A percentile compares a stretch with the other conserved stretches of the same genome.
phyloP scores from a whole-genome alignment of 2,329 filamentous ascomycete species.

The Sordariomycetes sp. region DNA sequence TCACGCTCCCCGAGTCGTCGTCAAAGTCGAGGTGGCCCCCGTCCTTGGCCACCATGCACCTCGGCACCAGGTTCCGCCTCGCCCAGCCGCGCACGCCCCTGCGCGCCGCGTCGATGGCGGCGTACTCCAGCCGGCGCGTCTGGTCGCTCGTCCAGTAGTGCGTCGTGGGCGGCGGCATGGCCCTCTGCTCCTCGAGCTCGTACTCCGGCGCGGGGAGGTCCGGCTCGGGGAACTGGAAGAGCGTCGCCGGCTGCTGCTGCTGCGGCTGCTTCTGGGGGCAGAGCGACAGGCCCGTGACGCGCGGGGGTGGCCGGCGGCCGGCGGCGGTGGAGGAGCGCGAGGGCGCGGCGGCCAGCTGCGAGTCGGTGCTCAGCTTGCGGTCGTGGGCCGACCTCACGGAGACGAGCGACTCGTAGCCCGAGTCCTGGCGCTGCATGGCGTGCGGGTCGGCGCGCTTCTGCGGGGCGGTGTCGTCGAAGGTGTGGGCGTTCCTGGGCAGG shows the following conservation, averaged over 20 bases:
- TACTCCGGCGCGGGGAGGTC: slow-evolving; percentile 18
- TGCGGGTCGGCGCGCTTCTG: not conserved
- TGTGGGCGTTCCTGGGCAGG: slow-evolving; percentile 2
- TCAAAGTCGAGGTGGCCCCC: slow-evolving; percentile 44
- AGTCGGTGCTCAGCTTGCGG: slow-evolving; percentile 14
- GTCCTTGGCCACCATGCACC: slow-evolving; percentile 45
- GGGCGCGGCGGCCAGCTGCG: slow-evolving; percentile 16
- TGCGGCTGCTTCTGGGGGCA: slow-evolving; percentile 17
- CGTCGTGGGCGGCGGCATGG: slow-evolving; percentile 44
- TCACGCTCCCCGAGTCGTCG: slow-evolving; percentile 52
- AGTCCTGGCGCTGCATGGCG: slow-evolving; percentile 45
- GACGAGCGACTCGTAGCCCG: slow-evolving; percentile 44
- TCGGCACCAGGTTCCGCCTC: slow-evolving; percentile 44
- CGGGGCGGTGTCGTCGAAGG: slow-evolving; percentile 4
- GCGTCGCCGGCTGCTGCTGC: slow-evolving; percentile 18
- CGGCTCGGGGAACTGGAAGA: slow-evolving; percentile 38
- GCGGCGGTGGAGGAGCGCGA: slow-evolving; percentile 6
- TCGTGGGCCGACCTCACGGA: slow-evolving; percentile 23
- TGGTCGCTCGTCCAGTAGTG: slow-evolving; percentile 59
- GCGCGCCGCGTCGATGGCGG: slow-evolving; percentile 53
- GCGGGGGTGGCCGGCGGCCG: not conserved
- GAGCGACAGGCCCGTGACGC: slow-evolving; percentile 27
- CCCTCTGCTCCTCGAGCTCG: slow-evolving; percentile 16
- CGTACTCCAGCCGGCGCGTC: slow-evolving; percentile 53
- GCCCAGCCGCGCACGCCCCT: slow-evolving; percentile 51